These are phyloP conservation scores for Neopestalotiopsis clavispora DNA, from an alignment of 2,329 filamentous ascomycete genomes.

Conservation along the genomic window DNA sequence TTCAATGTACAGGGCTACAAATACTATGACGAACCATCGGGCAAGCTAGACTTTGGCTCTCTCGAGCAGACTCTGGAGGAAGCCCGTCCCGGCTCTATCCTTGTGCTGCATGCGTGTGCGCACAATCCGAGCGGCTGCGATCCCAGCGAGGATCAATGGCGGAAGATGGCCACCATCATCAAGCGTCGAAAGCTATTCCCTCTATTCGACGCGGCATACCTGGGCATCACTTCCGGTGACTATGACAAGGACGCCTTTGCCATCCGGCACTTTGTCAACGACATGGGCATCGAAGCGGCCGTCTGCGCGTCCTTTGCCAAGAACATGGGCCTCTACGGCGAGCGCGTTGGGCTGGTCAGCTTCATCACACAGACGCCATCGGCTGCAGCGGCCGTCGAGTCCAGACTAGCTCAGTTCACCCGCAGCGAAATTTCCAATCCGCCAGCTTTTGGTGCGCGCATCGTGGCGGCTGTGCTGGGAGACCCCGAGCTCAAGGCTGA, in stretches of 20 bases:
- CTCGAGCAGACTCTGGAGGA: constrained; percentile 32
- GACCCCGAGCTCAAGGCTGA: constrained; percentile 32
- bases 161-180: constrained; percentile 30
- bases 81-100: constrained; percentile 30
- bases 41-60: constrained; percentile 37
- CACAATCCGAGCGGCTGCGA: constrained; percentile 50
- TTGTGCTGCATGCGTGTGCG: constrained; percentile 47
- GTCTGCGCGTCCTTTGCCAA: constrained; percentile 67
- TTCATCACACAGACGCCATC: constrained; percentile 31
- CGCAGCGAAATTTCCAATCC: constrained; percentile 41
- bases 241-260: constrained; percentile 37
- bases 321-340: constrained; percentile 55
- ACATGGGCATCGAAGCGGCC: constrained; percentile 51
- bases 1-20: constrained; percentile 33
- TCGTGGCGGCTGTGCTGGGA: constrained; percentile 39
- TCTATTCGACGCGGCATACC: constrained; percentile 39
- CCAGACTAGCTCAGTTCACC: constrained; percentile 37
- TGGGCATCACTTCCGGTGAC: constrained; percentile 36
- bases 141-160: constrained; percentile 39
- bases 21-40: constrained; percentile 24
- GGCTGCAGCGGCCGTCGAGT: constrained; percentile 25
- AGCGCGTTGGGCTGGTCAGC: constrained; percentile 37
- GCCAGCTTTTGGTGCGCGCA: constrained; percentile 39
- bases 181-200: constrained; percentile 31
- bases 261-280: constrained; percentile 36